Percentiles rank a stretch among this genome's conserved stretches.
Conservation (phyloP, 768 basidiomycete species). For the Rhodosporidiobolus odoratus region DNA sequence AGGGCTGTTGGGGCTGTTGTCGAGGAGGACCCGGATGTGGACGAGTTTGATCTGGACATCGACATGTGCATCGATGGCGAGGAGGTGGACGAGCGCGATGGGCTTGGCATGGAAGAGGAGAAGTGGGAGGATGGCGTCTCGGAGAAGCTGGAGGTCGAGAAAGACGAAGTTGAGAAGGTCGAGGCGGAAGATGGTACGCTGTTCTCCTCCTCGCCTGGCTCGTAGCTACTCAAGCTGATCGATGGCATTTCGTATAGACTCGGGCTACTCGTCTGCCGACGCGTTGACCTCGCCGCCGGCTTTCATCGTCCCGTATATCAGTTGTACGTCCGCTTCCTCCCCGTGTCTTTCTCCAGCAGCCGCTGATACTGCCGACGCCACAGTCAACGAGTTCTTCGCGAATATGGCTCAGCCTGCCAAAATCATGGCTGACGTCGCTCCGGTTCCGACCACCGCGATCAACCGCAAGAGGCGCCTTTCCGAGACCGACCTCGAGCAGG, state of each 20-base stretch:
- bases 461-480: constrained; percentile 21
- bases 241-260: too few relatives aligned
- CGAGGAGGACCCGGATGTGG: constrained; percentile 5
- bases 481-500: constrained; percentile 3
- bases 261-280: too few relatives aligned
- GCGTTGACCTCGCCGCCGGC: too few relatives aligned
- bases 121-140: constrained; percentile 10
- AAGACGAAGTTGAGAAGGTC: constrained; percentile 1
- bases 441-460: neutral
- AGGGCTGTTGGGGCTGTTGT: neutral
- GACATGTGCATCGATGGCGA: neutral
- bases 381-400: too few relatives aligned
- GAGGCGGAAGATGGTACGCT: neutral
- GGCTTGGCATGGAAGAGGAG: neutral
- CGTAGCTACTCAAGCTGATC: too few relatives aligned
- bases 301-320: too few relatives aligned
- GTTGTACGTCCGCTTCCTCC: too few relatives aligned
- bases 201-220: too few relatives aligned
- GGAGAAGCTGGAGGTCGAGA: neutral
- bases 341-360: too few relatives aligned
- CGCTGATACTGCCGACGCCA: too few relatives aligned
- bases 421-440: neutral
- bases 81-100: neutral
- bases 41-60: neutral
- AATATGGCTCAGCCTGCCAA: neutral